phyloP scores from a whole-genome alignment of 1,284 basidiomycete genomes.

The Exobasidium cylindrosporum region DNA sequence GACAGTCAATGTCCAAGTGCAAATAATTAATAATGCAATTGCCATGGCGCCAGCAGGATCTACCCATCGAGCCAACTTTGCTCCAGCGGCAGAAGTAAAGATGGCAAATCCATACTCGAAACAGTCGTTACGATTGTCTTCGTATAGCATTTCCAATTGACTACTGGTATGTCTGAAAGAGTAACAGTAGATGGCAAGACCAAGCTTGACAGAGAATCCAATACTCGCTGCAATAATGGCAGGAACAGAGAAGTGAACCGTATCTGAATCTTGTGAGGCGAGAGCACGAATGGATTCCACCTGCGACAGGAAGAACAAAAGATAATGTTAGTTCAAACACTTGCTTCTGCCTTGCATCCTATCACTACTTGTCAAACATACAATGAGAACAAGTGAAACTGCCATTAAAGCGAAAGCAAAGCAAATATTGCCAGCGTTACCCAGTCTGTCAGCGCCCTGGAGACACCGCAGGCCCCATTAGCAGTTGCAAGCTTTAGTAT shows the following conservation, averaged over 20 bases:
- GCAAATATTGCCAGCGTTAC: constrained; percentile 70
- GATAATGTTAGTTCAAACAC: no score
- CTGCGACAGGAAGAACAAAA: background rate
- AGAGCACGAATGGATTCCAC: constrained; percentile 74
- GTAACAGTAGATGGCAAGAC: constrained; percentile 81
- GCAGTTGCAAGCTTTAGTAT: no score
- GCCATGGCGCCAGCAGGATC: constrained; percentile 75
- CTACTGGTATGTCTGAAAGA: constrained; percentile 74
- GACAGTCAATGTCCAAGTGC: constrained; percentile 64
- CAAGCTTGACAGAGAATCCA: constrained; percentile 79
- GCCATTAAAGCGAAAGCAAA: constrained; percentile 68
- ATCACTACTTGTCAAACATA: constrained; percentile 61
- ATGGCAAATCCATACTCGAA: constrained; percentile 64
- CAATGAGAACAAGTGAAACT: constrained; percentile 79
- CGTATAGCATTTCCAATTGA: constrained; percentile 89
- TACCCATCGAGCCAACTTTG: constrained; percentile 79
- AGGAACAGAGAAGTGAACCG: constrained; percentile 72
- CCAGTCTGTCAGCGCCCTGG: constrained; percentile 74
- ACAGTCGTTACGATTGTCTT: constrained; percentile 79
- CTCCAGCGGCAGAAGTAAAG: constrained; percentile 83
- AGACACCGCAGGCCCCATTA: no score
- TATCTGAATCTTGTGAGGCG: constrained; percentile 54
- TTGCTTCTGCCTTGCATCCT: no score
- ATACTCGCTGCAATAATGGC: constrained; percentile 77
- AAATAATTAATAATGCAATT: constrained; percentile 73